phyloP scores from a whole-genome alignment of 1,284 basidiomycete species.

The Ustilago bromivora region DNA sequence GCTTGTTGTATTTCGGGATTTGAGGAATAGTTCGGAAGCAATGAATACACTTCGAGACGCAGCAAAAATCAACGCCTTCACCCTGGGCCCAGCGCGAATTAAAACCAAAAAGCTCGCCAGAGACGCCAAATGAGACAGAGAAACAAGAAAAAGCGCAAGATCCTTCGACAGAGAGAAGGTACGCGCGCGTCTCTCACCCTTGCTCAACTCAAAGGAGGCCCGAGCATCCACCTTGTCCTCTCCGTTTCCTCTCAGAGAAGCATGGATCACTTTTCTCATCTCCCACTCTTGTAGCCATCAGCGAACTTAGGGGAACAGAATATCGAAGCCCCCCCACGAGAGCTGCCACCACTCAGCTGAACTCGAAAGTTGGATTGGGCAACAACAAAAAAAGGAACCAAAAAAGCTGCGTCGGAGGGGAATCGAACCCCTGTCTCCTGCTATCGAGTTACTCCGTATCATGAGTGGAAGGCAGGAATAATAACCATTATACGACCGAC shows the following conservation, averaged over 20 bases:
- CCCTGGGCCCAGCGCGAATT: too few relatives aligned
- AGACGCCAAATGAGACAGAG: neutral
- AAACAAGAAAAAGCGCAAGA: neutral
- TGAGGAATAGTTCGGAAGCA: slow-evolving; percentile 6
- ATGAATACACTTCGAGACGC: neutral
- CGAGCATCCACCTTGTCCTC: slow-evolving; percentile 7
- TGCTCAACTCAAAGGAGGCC: slow-evolving; percentile 5
- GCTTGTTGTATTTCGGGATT: neutral
- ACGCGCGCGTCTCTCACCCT: neutral
- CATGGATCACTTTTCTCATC: neutral
- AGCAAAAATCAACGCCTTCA: neutral
- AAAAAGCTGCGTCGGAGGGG: slow-evolving; percentile 33
- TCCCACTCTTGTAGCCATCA: neutral
- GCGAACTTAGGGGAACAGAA: neutral
- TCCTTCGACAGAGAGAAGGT: neutral
- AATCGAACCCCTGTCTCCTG: slow-evolving; percentile 54
- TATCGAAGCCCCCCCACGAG: too few relatives aligned
- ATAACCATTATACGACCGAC: slow-evolving; percentile 33
- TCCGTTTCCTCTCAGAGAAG: neutral
- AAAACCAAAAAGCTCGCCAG: neutral
- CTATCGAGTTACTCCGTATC: slow-evolving; percentile 20
- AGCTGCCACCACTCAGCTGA: too few relatives aligned
- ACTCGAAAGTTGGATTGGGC: too few relatives aligned
- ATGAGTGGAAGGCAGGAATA: slow-evolving; percentile 33
- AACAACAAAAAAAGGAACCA: neutral